Percentiles rank a stretch among this genome's conserved stretches.
These are phyloP conservation scores for Cavenderia fasciculata DNA, from an alignment of 78 protist species.

Conservation along the genomic window DNA sequence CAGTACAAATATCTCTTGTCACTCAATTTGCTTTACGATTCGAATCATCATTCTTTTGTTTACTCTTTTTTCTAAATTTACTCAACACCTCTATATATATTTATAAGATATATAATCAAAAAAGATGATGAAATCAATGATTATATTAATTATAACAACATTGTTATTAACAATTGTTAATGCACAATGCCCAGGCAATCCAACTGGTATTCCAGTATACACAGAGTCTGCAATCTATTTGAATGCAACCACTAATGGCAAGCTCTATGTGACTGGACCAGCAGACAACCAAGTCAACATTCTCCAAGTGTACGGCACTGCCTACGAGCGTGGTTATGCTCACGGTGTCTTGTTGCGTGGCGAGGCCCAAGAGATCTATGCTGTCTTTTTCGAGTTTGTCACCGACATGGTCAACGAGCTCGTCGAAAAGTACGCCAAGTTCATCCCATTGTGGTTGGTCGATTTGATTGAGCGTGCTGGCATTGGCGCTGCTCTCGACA, in stretches of 20 bases:
- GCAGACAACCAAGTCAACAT: conserved; percentile 23
- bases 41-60: too few species aligned
- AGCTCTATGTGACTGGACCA: conserved; percentile 53
- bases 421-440: conserved; percentile 37
- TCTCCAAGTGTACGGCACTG: conserved; percentile 67
- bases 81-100: too few species aligned
- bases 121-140: too few species aligned
- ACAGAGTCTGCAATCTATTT: conserved; percentile 6
- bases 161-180: too few species aligned
- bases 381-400: conserved; percentile 66
- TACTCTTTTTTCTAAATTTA: too few species aligned
- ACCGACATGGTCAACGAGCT: conserved; percentile 44
- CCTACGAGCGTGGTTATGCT: conserved; percentile 82
- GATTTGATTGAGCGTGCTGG: conserved; percentile 70
- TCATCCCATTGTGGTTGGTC: conserved; percentile 30
- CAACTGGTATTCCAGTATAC: conserved; percentile 34
- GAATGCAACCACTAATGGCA: conserved; percentile 20
- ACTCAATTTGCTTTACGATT: too few species aligned
- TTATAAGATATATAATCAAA: too few species aligned
- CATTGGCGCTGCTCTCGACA: conserved; percentile 54
- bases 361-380: conserved; percentile 35
- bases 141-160: too few species aligned
- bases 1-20: too few species aligned
- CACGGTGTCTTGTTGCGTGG: conserved; percentile 75
- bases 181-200: conserved; percentile 20